These are phyloP conservation scores for Argentina anserina DNA, from an alignment of 306 rosid genomes.

Conservation along the genomic window DNA sequence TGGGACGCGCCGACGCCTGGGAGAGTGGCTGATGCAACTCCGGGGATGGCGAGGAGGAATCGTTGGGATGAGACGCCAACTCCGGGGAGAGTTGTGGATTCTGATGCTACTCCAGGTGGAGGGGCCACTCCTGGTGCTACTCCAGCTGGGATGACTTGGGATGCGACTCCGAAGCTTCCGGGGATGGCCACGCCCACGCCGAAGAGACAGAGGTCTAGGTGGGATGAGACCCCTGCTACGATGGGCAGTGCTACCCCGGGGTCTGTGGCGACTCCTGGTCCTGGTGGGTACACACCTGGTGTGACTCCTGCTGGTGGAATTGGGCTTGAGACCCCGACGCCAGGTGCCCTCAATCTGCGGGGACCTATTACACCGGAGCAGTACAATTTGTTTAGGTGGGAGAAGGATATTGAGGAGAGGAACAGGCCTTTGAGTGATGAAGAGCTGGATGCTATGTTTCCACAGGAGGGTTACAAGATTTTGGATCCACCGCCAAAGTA, in stretches of 20 bases:
- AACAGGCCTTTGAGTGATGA: slow-evolving; percentile 69
- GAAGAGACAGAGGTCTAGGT: slow-evolving; percentile 61
- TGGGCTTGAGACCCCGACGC: slow-evolving; percentile 65
- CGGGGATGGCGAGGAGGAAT: slow-evolving; percentile 57
- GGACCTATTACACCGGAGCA: slow-evolving; percentile 70
- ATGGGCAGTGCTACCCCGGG: slow-evolving; percentile 74
- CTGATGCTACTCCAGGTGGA: slow-evolving; percentile 67
- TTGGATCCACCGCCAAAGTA: slow-evolving; percentile 64
- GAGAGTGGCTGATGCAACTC: slow-evolving; percentile 56
- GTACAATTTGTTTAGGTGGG: slow-evolving; percentile 72
- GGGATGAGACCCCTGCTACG: slow-evolving; percentile 77
- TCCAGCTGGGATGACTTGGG: slow-evolving; percentile 82
- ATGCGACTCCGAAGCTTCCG: slow-evolving; percentile 63
- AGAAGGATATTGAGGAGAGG: slow-evolving; percentile 77
- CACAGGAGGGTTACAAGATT: slow-evolving; percentile 70
- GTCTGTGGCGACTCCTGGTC: slow-evolving; percentile 65
- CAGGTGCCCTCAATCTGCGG: slow-evolving; percentile 52
- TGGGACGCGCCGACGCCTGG: slow-evolving; percentile 75
- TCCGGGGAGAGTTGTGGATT: slow-evolving; percentile 56
- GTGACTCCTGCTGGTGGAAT: slow-evolving; percentile 71
- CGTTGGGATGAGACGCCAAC: slow-evolving; percentile 81
- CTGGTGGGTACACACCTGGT: slow-evolving; percentile 56
- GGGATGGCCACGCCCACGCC: slow-evolving; percentile 76
- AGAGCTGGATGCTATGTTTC: slow-evolving; percentile 75
- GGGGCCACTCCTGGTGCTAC: slow-evolving; percentile 72